Conservation (phyloP, 106 monocot species). For the Allium cepa region DNA sequence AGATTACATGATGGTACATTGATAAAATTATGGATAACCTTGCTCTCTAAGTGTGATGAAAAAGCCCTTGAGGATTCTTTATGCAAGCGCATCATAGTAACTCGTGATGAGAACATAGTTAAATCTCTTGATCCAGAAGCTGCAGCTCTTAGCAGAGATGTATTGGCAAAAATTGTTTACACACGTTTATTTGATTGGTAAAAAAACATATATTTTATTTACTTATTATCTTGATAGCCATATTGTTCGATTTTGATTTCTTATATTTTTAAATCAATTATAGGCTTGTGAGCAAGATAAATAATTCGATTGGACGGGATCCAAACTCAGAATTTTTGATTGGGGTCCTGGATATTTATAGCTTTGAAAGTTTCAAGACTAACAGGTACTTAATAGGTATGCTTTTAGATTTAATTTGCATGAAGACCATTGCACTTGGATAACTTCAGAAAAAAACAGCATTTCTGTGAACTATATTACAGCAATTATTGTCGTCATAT, state of each 20-base stretch:
- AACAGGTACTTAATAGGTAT: conserved; percentile 57
- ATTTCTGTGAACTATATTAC: no score
- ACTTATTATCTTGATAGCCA: neutral
- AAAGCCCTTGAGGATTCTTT: conserved; percentile 45
- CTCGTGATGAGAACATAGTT: conserved; percentile 63
- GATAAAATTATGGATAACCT: neutral
- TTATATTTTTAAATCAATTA: conserved; percentile 4
- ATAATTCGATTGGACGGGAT: conserved; percentile 77
- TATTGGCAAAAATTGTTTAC: conserved; percentile 80
- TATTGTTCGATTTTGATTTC: neutral
- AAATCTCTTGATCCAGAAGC: conserved; percentile 61
- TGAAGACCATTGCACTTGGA: neutral
- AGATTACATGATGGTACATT: neutral
- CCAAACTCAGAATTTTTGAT: conserved; percentile 39
- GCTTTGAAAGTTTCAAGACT: conserved; percentile 57
- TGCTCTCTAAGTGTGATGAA: conserved; percentile 28
- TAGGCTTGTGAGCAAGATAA: conserved; percentile 82
- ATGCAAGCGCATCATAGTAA: conserved; percentile 62
- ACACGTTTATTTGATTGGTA: conserved; percentile 82
- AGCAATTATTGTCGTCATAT: no score
- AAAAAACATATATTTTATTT: neutral
- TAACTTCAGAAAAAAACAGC: no score
- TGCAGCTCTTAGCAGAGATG: conserved; percentile 60
- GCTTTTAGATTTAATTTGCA: conserved; percentile 9
- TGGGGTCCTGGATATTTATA: conserved; percentile 53